Conservation (phyloP, 257 asterid species). For the Lycium barbarum region DNA sequence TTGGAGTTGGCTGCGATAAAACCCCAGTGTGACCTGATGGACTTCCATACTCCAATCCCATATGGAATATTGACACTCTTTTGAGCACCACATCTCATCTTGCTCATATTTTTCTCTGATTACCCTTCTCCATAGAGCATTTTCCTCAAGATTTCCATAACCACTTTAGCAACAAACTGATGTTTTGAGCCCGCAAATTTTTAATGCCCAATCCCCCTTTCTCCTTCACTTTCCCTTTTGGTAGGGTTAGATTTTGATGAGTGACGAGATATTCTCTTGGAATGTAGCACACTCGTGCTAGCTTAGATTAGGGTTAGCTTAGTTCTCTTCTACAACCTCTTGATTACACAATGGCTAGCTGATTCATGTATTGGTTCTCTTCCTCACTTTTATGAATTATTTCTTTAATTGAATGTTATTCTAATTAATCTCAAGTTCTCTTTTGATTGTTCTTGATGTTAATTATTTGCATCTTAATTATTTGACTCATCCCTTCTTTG, state of each 20-base stretch:
- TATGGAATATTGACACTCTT: too few relatives aligned
- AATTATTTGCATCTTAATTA: neutral
- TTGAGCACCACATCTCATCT: too few relatives aligned
- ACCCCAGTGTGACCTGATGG: too few relatives aligned
- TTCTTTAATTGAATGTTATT: neutral
- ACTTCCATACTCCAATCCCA: too few relatives aligned
- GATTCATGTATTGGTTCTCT: neutral
- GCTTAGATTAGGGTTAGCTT: neutral
- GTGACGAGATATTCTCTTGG: neutral
- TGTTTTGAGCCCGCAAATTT: too few relatives aligned
- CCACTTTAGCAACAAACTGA: too few relatives aligned
- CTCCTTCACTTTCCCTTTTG: neutral
- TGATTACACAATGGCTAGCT: neutral
- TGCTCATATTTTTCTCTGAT: too few relatives aligned
- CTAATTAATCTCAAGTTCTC: neutral
- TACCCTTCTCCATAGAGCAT: too few relatives aligned
- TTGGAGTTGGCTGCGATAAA: too few relatives aligned
- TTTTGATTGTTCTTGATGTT: neutral
- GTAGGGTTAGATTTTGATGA: neutral
- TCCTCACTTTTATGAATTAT: neutral
- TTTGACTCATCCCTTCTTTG: neutral
- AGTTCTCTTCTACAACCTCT: conserved; percentile 1
- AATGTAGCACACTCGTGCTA: neutral
- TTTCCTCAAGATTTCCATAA: too few relatives aligned
- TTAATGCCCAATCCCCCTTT: too few relatives aligned